phyloP scores from a whole-genome alignment of 2,329 filamentous ascomycete genomes.

The Fusarium sp. region DNA sequence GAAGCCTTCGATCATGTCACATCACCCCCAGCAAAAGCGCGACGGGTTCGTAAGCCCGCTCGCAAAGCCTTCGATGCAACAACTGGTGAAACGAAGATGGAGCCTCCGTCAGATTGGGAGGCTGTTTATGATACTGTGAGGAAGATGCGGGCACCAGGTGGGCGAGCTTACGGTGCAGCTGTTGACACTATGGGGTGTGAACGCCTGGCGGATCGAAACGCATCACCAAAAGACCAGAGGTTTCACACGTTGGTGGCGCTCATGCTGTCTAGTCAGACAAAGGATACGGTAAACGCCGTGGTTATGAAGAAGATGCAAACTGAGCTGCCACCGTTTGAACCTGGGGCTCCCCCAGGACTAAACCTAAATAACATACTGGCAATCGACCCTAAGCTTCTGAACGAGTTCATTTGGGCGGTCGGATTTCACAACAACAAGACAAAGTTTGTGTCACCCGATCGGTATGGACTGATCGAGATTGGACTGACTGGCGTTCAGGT shows the following conservation, averaged over 20 bases:
- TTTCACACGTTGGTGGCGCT: slow-evolving; percentile 88
- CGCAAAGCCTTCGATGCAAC: slow-evolving; percentile 53
- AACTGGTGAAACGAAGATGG: slow-evolving; percentile 52
- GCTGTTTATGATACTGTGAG: slow-evolving; percentile 80
- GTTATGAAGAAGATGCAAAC: slow-evolving; percentile 83
- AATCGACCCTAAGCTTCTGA: slow-evolving; percentile 70
- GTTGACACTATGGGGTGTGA: slow-evolving; percentile 99
- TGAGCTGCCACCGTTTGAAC: slow-evolving; percentile 66
- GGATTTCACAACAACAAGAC: slow-evolving; percentile 98
- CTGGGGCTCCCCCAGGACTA: slow-evolving; percentile 62
- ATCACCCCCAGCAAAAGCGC: slow-evolving; percentile 41
- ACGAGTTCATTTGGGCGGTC: slow-evolving; percentile 82
- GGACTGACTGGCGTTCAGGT: slow-evolving; percentile 48
- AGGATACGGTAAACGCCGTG: slow-evolving; percentile 87
- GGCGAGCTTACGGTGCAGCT: slow-evolving; percentile 74
- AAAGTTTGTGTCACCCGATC: slow-evolving; percentile 51
- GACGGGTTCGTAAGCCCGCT: slow-evolving; percentile 57
- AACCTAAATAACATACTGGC: slow-evolving; percentile 81
- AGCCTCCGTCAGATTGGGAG: slow-evolving; percentile 84
- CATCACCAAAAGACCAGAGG: slow-evolving; percentile 67
- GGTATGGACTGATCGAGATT: neutral
- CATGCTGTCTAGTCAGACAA: slow-evolving; percentile 93
- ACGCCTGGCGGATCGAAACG: slow-evolving; percentile 67
- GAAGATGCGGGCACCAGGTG: slow-evolving; percentile 73
- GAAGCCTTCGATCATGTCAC: slow-evolving; percentile 39